Evolutionary conservation across 192 early-diverging fungal species (phyloP), one percentile per base, ranked within the genome.

Genomic region (Obelidium mucronatum): DNA sequence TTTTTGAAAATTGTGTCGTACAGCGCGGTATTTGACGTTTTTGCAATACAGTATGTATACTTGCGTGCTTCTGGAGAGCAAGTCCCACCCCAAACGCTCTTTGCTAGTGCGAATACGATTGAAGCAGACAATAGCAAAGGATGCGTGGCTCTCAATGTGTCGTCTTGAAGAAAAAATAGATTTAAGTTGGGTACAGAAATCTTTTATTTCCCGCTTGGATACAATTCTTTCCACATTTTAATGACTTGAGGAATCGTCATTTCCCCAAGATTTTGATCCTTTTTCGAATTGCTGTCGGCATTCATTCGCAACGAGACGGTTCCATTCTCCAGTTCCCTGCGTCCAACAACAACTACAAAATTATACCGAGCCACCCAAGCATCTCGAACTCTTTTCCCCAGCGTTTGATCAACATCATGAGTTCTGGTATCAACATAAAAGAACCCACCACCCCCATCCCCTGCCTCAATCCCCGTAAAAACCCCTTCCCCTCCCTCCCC

Each of bases 291-390:
- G 36, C 53, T n/a, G 4, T 4, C 44, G 19, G 58, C 13, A 44
- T 74, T 74, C 72, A 74, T 84, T 17, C 95, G 87, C 22, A 98
- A 89, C 72, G 91, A 91, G 4, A 98, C 87, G 0, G 88, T 92
- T 8, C 84, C 83, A n/a, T 59, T 78, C 40, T 83, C 80, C 66
- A 86, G 81, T 80, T 97, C 96, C 74, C 88, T 91, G 75, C 93
- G 89, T 35, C 96, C 96, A 34, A 95, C 91, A 1, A 97, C 93
- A 55, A 96, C 78, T 15, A 95, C 91, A 77, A 89, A 98, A 78
- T 94, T 95, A 73, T 98, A 98, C 67, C 92, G 89, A 17, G 90
- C 84, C 36, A 92, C 76, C 78, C 95, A 94, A 0, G 94, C 94
- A 30, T 92, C 87, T 67, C 94, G 83, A 30, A 98, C 88, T 75